Conservation (phyloP, 2,329 filamentous ascomycete genomes). For the Fusarium sp. region DNA sequence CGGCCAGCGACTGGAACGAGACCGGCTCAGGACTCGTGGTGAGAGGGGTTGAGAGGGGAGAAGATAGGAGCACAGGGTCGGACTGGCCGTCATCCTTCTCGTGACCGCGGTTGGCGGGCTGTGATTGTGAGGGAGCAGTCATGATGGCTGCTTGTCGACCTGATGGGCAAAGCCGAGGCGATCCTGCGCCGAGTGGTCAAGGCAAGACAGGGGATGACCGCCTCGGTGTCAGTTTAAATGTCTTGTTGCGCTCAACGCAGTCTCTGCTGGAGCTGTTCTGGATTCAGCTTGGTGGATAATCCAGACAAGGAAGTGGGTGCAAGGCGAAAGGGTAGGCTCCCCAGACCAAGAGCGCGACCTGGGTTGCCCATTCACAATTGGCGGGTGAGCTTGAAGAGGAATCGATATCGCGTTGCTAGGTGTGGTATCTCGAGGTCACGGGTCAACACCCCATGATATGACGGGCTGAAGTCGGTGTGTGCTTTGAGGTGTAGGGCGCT, state of each 20-base stretch:
- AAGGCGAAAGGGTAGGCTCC: constrained; percentile 18
- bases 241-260: constrained; percentile 9
- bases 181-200: constrained; percentile 23
- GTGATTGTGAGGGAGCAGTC: constrained; percentile 21
- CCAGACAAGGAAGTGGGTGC: constrained; percentile 27
- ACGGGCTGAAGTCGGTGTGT: constrained; percentile 40
- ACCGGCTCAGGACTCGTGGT: constrained; percentile 45
- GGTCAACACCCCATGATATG: constrained; percentile 44
- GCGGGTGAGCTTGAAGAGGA: not conserved
- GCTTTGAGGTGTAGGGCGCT: constrained; percentile 30
- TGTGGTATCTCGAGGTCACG: constrained; percentile 39
- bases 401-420: constrained; percentile 29
- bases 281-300: constrained; percentile 11
- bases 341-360: not conserved
- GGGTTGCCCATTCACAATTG: constrained; percentile 7
- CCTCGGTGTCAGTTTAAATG: constrained; percentile 35
- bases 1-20: constrained; percentile 46
- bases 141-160: constrained; percentile 32
- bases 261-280: constrained; percentile 5
- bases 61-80: constrained; percentile 38
- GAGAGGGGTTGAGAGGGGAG: constrained; percentile 40
- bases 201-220: constrained; percentile 29
- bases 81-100: constrained; percentile 35
- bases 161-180: constrained; percentile 18
- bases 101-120: constrained; percentile 16